phyloP scores from a whole-genome alignment of 2,329 filamentous ascomycete species.

The Epichloe festucae region DNA sequence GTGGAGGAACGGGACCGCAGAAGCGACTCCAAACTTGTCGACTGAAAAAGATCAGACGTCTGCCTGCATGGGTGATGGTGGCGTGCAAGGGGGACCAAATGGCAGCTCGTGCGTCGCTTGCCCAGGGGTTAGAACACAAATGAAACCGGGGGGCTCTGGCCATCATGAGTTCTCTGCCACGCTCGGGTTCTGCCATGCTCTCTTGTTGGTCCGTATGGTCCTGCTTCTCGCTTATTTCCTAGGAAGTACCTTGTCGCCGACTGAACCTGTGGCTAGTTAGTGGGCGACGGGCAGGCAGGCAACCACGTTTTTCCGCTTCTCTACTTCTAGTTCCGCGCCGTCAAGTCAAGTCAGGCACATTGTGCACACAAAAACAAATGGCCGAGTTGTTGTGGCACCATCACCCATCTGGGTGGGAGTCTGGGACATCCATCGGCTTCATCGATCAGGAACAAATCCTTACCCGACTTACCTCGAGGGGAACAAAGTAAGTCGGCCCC shows the following conservation, averaged over 20 bases:
- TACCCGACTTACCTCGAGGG: too few relatives aligned
- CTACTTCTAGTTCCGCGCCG: not conserved
- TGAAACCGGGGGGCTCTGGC: slow-evolving; percentile 4
- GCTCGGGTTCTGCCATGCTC: not conserved
- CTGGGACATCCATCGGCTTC: not conserved
- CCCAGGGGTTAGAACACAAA: not conserved
- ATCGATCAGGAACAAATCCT: not conserved
- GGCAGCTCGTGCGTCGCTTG: slow-evolving; percentile 3
- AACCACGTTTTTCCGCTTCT: too few relatives aligned
- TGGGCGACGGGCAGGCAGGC: too few relatives aligned
- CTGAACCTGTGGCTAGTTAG: too few relatives aligned
- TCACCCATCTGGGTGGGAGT: too few relatives aligned
- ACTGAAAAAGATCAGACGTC: not conserved
- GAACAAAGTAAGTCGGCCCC: not conserved
- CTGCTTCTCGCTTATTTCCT: not conserved
- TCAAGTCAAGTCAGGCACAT: not conserved
- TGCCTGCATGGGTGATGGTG: not conserved
- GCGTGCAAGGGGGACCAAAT: not conserved
- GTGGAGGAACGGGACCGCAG: not conserved
- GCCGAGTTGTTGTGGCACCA: not conserved
- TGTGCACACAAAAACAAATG: not conserved
- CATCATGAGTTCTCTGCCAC: slow-evolving; percentile 1
- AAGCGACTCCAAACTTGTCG: not conserved
- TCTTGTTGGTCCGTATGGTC: not conserved
- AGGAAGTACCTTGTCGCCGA: not conserved